These are phyloP conservation scores for Magnaporthiopsis rhizophila DNA, from an alignment of 2,329 filamentous ascomycete genomes.

Conservation along the genomic window DNA sequence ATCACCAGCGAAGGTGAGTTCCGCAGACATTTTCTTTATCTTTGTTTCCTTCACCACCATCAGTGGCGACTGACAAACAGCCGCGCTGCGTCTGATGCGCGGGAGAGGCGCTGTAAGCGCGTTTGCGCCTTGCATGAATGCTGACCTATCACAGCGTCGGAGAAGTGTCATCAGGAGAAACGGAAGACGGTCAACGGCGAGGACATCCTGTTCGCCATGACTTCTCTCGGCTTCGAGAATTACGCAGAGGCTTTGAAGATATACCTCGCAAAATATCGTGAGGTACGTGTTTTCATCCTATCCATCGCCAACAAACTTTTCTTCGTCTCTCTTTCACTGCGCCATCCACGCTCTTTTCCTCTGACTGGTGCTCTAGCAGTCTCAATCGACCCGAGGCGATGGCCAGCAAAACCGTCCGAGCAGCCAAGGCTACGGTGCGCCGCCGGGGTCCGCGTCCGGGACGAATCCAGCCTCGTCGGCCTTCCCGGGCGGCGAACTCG, in stretches of 20 bases:
- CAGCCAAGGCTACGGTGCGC: slow-evolving; percentile 43
- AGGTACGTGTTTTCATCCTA: slow-evolving; percentile 55
- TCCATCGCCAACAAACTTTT: not conserved
- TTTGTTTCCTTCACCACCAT: not conserved
- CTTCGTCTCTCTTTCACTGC: not conserved
- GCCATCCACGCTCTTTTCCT: not conserved
- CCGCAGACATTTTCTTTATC: not conserved
- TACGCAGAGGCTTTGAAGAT: slow-evolving; percentile 98
- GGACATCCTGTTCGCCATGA: slow-evolving; percentile 98
- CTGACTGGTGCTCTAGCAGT: slow-evolving; percentile 37
- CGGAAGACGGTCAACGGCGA: slow-evolving; percentile 98
- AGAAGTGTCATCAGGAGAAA: slow-evolving; percentile 99
- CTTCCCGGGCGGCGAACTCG: slow-evolving; percentile 36
- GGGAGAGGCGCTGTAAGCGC: slow-evolving; percentile 9
- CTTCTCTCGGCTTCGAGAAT: slow-evolving; percentile 96
- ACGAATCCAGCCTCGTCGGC: slow-evolving; percentile 32
- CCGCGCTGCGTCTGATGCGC: too few relatives aligned
- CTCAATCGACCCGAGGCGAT: slow-evolving; percentile 67
- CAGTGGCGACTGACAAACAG: not conserved
- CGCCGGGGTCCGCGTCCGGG: slow-evolving; percentile 28
- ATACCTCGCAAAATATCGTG: slow-evolving; percentile 93
- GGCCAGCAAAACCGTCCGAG: slow-evolving; percentile 40
- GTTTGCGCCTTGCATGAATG: slow-evolving; percentile 5
- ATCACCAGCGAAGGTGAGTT: slow-evolving; percentile 94
- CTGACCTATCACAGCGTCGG: slow-evolving; percentile 61